Percentiles rank a stretch among this genome's conserved stretches.
phyloP scores from a whole-genome alignment of 305 asterid species.

The Solanum chacoense region DNA sequence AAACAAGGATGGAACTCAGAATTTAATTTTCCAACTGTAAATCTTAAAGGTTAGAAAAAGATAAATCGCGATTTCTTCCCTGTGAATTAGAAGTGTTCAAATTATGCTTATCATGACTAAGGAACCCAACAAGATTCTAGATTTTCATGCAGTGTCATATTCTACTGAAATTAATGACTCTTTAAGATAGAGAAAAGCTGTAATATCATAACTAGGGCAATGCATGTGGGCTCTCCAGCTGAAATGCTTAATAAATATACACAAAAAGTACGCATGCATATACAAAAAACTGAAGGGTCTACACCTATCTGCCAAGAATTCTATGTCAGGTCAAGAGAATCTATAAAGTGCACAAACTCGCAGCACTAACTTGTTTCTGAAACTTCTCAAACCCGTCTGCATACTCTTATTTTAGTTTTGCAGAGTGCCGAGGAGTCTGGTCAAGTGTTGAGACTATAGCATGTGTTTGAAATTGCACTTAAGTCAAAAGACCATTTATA shows the following conservation, averaged over 20 bases:
- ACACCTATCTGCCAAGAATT: neutral
- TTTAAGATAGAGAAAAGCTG: neutral
- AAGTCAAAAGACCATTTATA: neutral
- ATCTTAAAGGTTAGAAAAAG: neutral
- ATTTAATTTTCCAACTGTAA: neutral
- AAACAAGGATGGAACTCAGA: constrained; percentile 12
- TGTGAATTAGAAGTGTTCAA: neutral
- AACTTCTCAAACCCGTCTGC: neutral
- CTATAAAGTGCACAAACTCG: neutral
- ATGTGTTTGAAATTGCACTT: neutral
- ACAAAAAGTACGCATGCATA: neutral
- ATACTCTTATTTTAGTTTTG: neutral
- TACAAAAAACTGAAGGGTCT: neutral
- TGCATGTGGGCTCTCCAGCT: neutral
- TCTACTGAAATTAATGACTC: neutral
- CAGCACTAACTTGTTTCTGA: neutral
- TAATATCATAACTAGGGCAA: neutral
- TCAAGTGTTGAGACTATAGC: neutral
- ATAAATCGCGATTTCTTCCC: constrained; percentile 3
- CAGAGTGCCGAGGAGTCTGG: neutral
- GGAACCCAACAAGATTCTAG: neutral
- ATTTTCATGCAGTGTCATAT: neutral
- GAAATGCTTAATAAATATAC: neutral
- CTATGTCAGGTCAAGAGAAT: neutral
- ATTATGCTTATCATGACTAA: neutral